Percentiles rank a stretch among this genome's conserved stretches.
phyloP scores from a whole-genome alignment of 2,329 filamentous ascomycete genomes.

The Aspergillus sp. region DNA sequence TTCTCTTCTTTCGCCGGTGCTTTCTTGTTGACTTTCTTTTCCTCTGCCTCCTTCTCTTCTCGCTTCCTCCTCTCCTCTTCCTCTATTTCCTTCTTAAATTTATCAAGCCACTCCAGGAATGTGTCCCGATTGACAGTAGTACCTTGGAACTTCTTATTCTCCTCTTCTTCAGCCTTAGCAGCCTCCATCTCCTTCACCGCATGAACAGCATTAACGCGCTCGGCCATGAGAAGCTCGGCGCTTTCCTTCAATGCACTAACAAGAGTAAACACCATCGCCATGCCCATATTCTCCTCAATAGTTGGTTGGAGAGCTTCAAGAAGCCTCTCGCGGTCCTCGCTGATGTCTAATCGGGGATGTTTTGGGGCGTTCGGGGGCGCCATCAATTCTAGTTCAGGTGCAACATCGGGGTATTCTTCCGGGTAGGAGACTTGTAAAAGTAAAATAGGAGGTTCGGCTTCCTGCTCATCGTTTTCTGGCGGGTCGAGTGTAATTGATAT shows the following conservation, averaged over 20 bases:
- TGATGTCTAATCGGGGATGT: conserved; percentile 74
- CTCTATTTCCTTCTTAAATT: conserved; percentile 77
- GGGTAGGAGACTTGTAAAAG: conserved; percentile 85
- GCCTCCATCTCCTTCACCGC: conserved; percentile 54
- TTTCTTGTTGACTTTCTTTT: conserved; percentile 84
- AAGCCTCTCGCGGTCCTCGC: conserved; percentile 74
- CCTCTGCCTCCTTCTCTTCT: conserved; percentile 73
- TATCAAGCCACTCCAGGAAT: conserved; percentile 79
- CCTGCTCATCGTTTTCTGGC: conserved; percentile 62
- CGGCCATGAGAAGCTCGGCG: conserved; percentile 79
- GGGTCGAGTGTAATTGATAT: conserved; percentile 84
- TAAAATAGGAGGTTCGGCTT: conserved; percentile 65
- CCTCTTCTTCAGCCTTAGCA: conserved; percentile 73
- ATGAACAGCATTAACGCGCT: conserved; percentile 66
- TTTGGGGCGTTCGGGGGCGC: conserved; percentile 68
- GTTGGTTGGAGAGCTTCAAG: conserved; percentile 70
- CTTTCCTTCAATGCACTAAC: conserved; percentile 84
- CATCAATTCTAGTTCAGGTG: conserved; percentile 77
- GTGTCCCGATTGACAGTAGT: conserved; percentile 82
- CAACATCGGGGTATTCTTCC: conserved; percentile 84
- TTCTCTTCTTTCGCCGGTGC: conserved; percentile 62
- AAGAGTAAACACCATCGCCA: conserved; percentile 96
- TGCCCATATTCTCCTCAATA: conserved; percentile 89
- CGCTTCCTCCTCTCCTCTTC: conserved; percentile 64
- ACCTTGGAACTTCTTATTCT: conserved; percentile 96